Evolutionary conservation across 345 rosid species (phyloP).

Genomic region (Bretschneidera sinensis): DNA sequence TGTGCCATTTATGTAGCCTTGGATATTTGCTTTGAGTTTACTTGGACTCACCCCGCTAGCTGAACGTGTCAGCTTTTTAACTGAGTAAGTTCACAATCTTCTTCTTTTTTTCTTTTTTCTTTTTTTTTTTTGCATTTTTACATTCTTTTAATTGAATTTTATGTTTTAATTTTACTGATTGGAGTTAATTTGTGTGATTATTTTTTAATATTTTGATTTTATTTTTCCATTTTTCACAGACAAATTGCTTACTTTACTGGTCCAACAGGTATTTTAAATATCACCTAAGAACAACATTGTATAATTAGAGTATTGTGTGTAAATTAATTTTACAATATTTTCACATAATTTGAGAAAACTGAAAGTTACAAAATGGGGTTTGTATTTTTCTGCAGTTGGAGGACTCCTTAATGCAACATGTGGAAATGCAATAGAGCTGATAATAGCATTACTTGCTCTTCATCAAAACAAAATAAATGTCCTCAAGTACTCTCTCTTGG

Average conservation of each 20-base stretch:
- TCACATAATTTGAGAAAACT: not conserved
- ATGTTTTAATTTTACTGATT: not conserved
- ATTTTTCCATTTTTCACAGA: constrained; percentile 29
- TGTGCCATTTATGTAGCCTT: constrained; percentile 35
- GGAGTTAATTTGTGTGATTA: not conserved
- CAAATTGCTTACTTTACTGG: constrained; percentile 89
- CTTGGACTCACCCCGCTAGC: constrained; percentile 78
- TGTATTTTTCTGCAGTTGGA: constrained; percentile 55
- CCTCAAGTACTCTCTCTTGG: constrained; percentile 75
- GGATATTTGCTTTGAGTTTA: constrained; percentile 83
- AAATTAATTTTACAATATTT: not conserved
- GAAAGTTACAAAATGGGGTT: not conserved
- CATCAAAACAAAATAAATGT: constrained; percentile 61
- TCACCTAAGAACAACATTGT: too few species aligned
- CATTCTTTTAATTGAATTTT: not conserved
- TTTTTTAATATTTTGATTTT: constrained; percentile 1
- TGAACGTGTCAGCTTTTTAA: constrained; percentile 85
- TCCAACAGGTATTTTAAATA: constrained; percentile 64
- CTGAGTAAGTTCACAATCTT: constrained; percentile 51
- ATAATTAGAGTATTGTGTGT: not conserved
- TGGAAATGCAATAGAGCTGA: constrained; percentile 91
- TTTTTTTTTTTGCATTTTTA: not conserved
- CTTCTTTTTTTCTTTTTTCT: not conserved
- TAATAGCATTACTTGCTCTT: constrained; percentile 85
- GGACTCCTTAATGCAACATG: constrained; percentile 94